Conservation (phyloP, 179 eudicot genomes). For the Dionaea muscipula region DNA sequence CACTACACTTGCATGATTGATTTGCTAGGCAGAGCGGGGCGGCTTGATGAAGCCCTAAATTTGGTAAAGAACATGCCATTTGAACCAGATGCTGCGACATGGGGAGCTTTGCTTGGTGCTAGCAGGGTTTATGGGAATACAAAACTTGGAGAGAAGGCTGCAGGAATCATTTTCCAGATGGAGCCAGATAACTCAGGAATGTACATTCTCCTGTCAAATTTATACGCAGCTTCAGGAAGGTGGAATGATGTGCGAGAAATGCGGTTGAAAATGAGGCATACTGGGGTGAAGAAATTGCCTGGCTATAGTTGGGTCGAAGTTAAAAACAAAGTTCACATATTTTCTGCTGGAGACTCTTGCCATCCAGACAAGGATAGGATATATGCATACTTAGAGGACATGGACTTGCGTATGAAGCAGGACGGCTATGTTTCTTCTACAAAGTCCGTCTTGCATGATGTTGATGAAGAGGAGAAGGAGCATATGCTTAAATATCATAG, state of each 20-base stretch:
- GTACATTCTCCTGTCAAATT: constrained; percentile 49
- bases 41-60: constrained; percentile 49
- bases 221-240: constrained; percentile 60
- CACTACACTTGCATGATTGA: constrained; percentile 80
- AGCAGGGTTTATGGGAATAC: constrained; percentile 58
- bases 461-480: constrained; percentile 75
- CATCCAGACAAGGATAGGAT: constrained; percentile 48
- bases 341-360: constrained; percentile 44
- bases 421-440: constrained; percentile 54
- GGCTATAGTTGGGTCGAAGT: constrained; percentile 82
- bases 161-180: constrained; percentile 39
- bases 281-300: constrained; percentile 47
- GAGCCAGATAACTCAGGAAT: constrained; percentile 51
- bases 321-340: constrained; percentile 49
- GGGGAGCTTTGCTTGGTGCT: constrained; percentile 69
- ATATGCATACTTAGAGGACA: constrained; percentile 44
- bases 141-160: constrained; percentile 64
- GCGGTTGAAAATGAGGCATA: constrained; percentile 56
- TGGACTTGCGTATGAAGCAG: constrained; percentile 42
- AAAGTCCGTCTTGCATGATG: constrained; percentile 59
- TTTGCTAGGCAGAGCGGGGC: constrained; percentile 68
- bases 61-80: constrained; percentile 54
- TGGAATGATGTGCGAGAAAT: constrained; percentile 55
- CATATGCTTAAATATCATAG: constrained; percentile 69
- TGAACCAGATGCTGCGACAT: constrained; percentile 57